phyloP scores from a whole-genome alignment of 768 basidiomycete species.

The Nevesoporus exiguus region DNA sequence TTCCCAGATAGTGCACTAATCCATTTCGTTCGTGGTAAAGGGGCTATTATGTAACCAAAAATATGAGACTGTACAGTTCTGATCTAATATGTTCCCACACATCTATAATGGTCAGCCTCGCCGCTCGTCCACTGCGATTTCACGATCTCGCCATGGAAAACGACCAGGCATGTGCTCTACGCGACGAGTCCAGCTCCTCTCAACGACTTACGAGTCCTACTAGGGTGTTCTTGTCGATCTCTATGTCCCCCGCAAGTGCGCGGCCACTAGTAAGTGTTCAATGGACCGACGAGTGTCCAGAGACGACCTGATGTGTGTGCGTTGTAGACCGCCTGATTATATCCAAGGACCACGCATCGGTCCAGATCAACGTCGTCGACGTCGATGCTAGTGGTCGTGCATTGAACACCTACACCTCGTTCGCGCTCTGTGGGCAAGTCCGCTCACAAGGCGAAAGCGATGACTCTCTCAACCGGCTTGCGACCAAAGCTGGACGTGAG shows the following conservation, averaged over 20 bases:
- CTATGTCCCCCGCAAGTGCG: slow-evolving; percentile 99
- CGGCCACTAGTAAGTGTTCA: slow-evolving; percentile 82
- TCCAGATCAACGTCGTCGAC: slow-evolving; percentile 93
- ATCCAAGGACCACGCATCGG: slow-evolving; percentile 98
- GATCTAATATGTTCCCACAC: slow-evolving; percentile 27
- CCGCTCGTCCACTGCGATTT: slow-evolving; percentile 1
- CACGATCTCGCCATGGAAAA: slow-evolving; percentile 69
- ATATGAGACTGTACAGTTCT: slow-evolving; percentile 31
- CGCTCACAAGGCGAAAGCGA: slow-evolving; percentile 95
- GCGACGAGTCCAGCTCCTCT: background rate
- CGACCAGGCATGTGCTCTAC: slow-evolving; percentile 63
- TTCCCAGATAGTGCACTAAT: slow-evolving; percentile 1
- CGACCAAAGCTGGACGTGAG: slow-evolving; percentile 93
- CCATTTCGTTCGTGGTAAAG: background rate
- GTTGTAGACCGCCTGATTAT: slow-evolving; percentile 90
- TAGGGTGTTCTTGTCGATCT: slow-evolving; percentile 99
- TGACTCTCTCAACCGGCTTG: slow-evolving; percentile 93
- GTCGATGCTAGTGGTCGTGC: slow-evolving; percentile 89
- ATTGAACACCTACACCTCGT: slow-evolving; percentile 76
- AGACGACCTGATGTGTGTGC: background rate
- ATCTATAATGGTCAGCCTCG: slow-evolving; percentile 4
- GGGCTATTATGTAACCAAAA: slow-evolving; percentile 3
- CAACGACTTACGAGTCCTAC: slow-evolving; percentile 3
- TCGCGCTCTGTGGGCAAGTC: slow-evolving; percentile 92
- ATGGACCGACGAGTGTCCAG: background rate